Evolutionary conservation across 2,329 filamentous ascomycete genomes (phyloP), one percentile per base, ranked within the genome.

Genomic region (Ascosphaera acerosa): DNA sequence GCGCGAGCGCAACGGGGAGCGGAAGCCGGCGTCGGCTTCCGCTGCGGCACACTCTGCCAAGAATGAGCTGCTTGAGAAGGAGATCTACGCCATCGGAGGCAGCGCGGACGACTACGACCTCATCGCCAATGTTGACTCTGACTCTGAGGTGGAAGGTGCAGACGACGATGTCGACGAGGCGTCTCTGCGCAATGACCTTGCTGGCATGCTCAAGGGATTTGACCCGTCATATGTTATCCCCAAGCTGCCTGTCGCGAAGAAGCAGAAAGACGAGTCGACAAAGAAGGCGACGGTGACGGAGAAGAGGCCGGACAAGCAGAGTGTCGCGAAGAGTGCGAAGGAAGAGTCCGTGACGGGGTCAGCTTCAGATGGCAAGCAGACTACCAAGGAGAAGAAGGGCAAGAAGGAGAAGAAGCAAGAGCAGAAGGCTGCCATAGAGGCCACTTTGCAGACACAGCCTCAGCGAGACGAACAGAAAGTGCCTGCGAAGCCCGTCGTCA

Each of bases 101-200:
- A 58, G 52, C n/a, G 48, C 58, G 38, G 58, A 61, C 32, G 56
- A 61, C 37, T 44, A 58, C 34, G 51, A 58, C 29, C 41, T 61
- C 15, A 41, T 61, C 35, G 54, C 49, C 15, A 53, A 45, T 32
- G 44, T 53, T 14, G 47, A 52, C 28, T 60, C 57, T 0, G 57
- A 55, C 28, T 57, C 54, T 10, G 57, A 61, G 38, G 42, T 56
- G 10, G 57, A 59, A 40, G 51, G 41, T 29, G 37, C 32, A 17
- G 34, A 32, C n/a, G 36, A 41, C 29, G 36, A 41, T n/a, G 39
- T 41, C 2, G 41, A 44, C 12, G 46, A 53, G 2, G 48, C 50
- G 32, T 44, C 44, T 12, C 41, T 58, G n/a, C 46, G 54, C 17
- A 55, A 54, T 28, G 53, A 45, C 33, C 40, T 48, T 33, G 40